Evolutionary conservation across 805 yeast genomes (phyloP).

Genomic region (Yamadazyma ubonensis): DNA sequence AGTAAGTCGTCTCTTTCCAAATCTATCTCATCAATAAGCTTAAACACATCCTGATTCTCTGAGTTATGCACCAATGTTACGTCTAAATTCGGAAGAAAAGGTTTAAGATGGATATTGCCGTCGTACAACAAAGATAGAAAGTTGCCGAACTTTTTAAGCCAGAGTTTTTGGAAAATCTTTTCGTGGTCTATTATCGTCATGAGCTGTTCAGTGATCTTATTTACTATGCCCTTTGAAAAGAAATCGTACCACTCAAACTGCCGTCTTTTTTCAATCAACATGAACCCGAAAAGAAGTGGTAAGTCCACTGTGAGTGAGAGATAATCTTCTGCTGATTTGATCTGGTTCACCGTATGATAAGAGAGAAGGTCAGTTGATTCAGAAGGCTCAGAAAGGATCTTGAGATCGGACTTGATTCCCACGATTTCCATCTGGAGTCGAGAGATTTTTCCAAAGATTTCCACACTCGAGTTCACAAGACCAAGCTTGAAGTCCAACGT

Average conservation of each 20-base stretch:
- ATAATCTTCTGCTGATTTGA: constrained; percentile 36
- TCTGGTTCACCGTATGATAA: constrained; percentile 22
- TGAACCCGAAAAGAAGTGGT: constrained; percentile 71
- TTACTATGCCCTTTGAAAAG: constrained; percentile 37
- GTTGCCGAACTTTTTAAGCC: constrained; percentile 63
- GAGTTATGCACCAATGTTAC: constrained; percentile 32
- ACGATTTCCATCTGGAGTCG: constrained; percentile 39
- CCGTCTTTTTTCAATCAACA: constrained; percentile 59
- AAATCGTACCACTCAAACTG: constrained; percentile 56
- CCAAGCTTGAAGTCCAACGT: constrained; percentile 25
- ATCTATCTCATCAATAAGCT: constrained; percentile 35
- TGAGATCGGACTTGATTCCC: constrained; percentile 28
- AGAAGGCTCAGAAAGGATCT: constrained; percentile 21
- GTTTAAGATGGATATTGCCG: constrained; percentile 7
- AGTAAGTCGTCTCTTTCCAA: constrained; percentile 34
- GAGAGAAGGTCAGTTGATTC: constrained; percentile 10
- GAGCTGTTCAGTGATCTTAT: constrained; percentile 54
- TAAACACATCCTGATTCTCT: constrained; percentile 19
- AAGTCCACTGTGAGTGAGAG: constrained; percentile 55
- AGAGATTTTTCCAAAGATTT: constrained; percentile 34
- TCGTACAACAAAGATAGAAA: constrained; percentile 27
- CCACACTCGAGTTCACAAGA: constrained; percentile 21
- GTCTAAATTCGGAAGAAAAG: constrained; percentile 30
- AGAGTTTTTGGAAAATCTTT: constrained; percentile 50
- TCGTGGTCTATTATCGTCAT: constrained; percentile 60